Evolutionary conservation across 495 filamentous ascomycete species (phyloP).

Genomic region (Trichoderma virens): DNA sequence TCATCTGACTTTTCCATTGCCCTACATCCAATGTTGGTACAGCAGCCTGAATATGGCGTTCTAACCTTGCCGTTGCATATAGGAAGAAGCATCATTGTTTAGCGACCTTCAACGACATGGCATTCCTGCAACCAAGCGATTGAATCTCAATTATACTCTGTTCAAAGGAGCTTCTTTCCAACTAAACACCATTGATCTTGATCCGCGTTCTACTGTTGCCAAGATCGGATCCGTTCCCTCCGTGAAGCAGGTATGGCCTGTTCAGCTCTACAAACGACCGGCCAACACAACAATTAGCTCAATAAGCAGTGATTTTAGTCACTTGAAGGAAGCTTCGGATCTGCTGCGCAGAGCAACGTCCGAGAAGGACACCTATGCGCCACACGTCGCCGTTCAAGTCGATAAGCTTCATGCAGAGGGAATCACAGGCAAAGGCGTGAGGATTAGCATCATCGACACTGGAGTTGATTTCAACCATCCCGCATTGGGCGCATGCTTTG

Average conservation of each 20-base stretch:
- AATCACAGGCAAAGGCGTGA: conserved; percentile 38
- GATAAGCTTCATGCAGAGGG: conserved; percentile 38
- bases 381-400: conserved; percentile 42
- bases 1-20: background rate
- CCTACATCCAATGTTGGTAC: background rate
- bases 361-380: conserved; percentile 20
- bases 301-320: background rate
- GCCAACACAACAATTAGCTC: background rate
- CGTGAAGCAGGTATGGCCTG: background rate
- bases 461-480: conserved; percentile 51
- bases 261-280: background rate
- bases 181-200: background rate
- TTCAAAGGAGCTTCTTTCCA: background rate
- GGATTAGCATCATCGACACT: conserved; percentile 42
- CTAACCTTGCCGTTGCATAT: background rate
- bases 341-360: background rate
- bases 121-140: background rate
- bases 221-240: background rate
- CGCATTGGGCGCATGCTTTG: conserved; percentile 50
- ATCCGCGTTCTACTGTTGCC: background rate
- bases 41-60: background rate
- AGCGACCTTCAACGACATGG: background rate
- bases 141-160: background rate
- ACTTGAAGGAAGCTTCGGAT: background rate
- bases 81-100: background rate